Base-by-base conservation (phyloP, 805 yeast species). In the Metschnikowia peoriensis region DNA sequence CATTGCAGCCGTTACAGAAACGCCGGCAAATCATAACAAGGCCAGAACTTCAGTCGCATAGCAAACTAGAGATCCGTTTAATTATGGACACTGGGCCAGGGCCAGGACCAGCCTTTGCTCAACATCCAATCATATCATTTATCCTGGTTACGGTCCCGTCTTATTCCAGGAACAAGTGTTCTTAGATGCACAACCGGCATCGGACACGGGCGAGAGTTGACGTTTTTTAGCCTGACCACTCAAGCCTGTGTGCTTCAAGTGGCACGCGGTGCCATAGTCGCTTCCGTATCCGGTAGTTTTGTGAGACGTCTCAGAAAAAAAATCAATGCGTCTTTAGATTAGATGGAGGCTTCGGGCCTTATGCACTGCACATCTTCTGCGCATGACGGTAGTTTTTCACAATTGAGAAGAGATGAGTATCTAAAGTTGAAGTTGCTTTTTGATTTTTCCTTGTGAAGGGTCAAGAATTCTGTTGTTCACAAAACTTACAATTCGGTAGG, bases 221-320 rank as follows among this genome's bases (percentile, higher is more conserved):
- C 22, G 22, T 22, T 22, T 28, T 28, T 12, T 28, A 15, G 11
- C 10, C 2, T 32, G 6, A 32, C 3, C 10, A 12, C 35, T 32
- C 14, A 10, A 32, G 35, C 35, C 35, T 32, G 12, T 10, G 14
- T 11, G 40, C 40, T 44, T 11, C 17, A 8, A 10, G 46, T 12
- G 37, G 38, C 35, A 38, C 50, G 14, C 35, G 10, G 11, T 16
- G 41, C 34, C 12, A 48, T 48, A 41, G 51, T 48, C 47, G 34
- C 47, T 46, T 15, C 51, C 51, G 34, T 7, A 38, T 48, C 16
- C 12, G 51, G 51, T n/a, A 48, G 22, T 42, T 27, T 6, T 14
- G 38, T 48, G 47, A 48, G 44, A 48, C 51, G 46, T 43, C 51
- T 48, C 47, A 38, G n/a, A 38, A 46, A 12, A 40, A 38, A 15